Conservation (phyloP, 352 stramenopile species). For the Globisporangium yorkense region DNA sequence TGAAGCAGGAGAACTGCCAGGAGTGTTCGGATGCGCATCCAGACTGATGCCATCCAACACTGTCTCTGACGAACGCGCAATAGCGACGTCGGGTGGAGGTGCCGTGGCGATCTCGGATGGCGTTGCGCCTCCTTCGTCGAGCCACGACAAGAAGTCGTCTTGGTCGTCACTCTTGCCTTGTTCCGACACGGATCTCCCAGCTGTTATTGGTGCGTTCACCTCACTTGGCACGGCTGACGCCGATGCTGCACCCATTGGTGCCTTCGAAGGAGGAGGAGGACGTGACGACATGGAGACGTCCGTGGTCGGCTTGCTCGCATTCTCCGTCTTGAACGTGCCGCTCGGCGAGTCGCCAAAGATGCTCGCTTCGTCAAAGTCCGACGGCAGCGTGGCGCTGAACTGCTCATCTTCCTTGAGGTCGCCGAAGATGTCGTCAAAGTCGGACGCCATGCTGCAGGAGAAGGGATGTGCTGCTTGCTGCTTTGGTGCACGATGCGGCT, state of each 20-base stretch:
- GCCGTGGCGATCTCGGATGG: background rate
- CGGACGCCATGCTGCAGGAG: constrained; percentile 18
- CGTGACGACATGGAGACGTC: background rate
- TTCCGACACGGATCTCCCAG: constrained; percentile 15
- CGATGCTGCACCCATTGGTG: background rate
- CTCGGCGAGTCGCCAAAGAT: constrained; percentile 33
- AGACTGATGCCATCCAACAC: constrained; percentile 15
- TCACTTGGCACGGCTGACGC: constrained; percentile 1
- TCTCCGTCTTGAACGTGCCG: constrained; percentile 2
- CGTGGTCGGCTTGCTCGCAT: background rate
- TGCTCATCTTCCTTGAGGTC: constrained; percentile 63
- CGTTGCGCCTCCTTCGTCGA: constrained; percentile 38
- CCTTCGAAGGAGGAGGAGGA: background rate
- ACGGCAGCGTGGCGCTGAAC: constrained; percentile 28
- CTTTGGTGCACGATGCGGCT: too few species aligned
- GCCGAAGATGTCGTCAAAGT: constrained; percentile 84
- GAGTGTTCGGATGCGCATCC: background rate
- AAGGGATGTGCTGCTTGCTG: background rate
- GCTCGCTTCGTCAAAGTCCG: constrained; percentile 44
- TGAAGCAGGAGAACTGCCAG: background rate
- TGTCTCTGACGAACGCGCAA: background rate
- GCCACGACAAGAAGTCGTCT: constrained; percentile 79
- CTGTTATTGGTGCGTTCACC: background rate
- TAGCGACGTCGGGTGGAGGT: background rate
- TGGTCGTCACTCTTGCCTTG: constrained; percentile 27